phyloP scores from a whole-genome alignment of 306 rosid species.

The Acmispon strigosus region DNA sequence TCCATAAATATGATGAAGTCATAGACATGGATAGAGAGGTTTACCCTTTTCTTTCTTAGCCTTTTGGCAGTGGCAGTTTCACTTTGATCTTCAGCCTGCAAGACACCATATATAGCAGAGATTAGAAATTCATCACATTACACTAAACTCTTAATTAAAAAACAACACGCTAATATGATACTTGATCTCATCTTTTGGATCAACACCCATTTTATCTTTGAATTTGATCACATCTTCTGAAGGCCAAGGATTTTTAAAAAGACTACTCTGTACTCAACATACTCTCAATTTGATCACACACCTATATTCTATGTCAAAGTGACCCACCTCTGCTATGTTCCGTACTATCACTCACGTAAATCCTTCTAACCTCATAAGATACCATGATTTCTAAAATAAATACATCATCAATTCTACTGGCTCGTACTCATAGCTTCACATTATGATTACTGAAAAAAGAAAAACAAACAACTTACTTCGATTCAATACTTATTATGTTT shows the following conservation, averaged over 20 bases:
- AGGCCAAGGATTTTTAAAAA: too few relatives aligned
- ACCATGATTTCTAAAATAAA: neutral
- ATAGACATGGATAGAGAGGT: neutral
- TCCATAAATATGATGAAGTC: neutral
- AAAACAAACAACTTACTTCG: neutral
- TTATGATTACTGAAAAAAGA: neutral
- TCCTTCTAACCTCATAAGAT: neutral
- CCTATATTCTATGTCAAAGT: neutral
- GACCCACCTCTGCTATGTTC: neutral
- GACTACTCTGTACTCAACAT: neutral
- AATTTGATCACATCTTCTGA: too few relatives aligned
- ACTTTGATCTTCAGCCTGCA: constrained; percentile 36
- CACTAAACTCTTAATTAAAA: neutral
- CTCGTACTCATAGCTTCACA: neutral
- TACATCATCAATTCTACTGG: neutral
- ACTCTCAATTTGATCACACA: too few relatives aligned
- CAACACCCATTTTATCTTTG: neutral
- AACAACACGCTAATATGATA: too few relatives aligned
- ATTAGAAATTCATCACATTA: neutral
- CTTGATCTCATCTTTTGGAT: too few relatives aligned
- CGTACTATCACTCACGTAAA: constrained; percentile 16
- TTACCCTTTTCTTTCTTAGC: constrained; percentile 64
- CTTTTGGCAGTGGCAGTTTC: constrained; percentile 39
- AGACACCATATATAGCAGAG: neutral
- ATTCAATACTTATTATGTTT: too few relatives aligned